A percentile compares a stretch with the other conserved stretches of the same genome.
Evolutionary conservation across 768 basidiomycete genomes (phyloP).

Genomic region (Neoboletus subvelutipes): DNA sequence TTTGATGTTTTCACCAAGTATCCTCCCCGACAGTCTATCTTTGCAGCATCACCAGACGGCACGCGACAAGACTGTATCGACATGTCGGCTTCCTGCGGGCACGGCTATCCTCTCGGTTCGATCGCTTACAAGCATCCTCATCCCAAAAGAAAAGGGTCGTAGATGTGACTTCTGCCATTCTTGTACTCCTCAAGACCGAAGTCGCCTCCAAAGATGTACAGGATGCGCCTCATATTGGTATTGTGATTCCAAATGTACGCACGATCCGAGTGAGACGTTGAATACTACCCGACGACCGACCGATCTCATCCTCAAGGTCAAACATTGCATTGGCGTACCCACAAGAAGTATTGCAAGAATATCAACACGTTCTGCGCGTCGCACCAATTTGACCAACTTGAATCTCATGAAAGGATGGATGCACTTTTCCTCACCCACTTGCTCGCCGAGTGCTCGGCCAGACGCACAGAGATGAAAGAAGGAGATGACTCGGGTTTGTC

Average conservation of each 20-base stretch:
- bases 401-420: conserved; percentile 56
- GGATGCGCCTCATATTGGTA: conserved; percentile 76
- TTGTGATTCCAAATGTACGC: conserved; percentile 62
- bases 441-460: conserved; percentile 39
- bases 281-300: conserved; percentile 9
- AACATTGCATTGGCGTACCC: conserved; percentile 60
- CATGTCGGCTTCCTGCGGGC: conserved; percentile 41
- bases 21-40: conserved; percentile 15
- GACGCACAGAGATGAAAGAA: conserved; percentile 3
- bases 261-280: conserved; percentile 6
- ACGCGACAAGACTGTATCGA: conserved; percentile 51
- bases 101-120: conserved; percentile 45
- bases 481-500: conserved; percentile 30
- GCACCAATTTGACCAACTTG: conserved; percentile 46
- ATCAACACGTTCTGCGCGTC: conserved; percentile 50
- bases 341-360: conserved; percentile 67
- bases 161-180: conserved; percentile 69
- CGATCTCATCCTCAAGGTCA: conserved; percentile 51
- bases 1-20: conserved; percentile 8
- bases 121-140: conserved; percentile 48
- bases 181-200: conserved; percentile 24
- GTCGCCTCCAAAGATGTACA: conserved; percentile 53
- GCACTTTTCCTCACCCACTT: conserved; percentile 65
- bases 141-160: conserved; percentile 55
- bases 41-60: conserved; percentile 48